phyloP scores from a whole-genome alignment of 306 rosid species.

The Quercus ilex region DNA sequence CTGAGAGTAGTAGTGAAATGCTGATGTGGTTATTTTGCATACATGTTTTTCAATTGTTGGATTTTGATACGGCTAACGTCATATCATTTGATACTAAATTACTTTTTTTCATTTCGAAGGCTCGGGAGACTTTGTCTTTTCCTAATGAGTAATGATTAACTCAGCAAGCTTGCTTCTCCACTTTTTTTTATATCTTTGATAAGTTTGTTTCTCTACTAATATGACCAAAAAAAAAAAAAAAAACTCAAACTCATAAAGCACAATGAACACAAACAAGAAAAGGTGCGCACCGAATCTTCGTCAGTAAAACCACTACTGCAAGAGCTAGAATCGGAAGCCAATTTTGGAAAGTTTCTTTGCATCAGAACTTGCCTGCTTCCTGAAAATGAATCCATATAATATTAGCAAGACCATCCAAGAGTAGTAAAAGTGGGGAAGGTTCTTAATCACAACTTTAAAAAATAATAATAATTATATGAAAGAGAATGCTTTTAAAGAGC shows the following conservation, averaged over 20 bases:
- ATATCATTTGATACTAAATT: too few species aligned
- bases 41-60: too few species aligned
- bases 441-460: neutral
- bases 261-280: conserved; percentile 17
- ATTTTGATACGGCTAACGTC: too few species aligned
- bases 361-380: conserved; percentile 47
- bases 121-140: too few species aligned
- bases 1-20: too few species aligned
- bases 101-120: too few species aligned
- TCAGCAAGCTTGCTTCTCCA: too few species aligned
- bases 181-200: too few species aligned
- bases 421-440: conserved; percentile 8
- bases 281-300: conserved; percentile 57
- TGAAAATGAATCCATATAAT: conserved; percentile 37
- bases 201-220: neutral
- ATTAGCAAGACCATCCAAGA: conserved; percentile 26
- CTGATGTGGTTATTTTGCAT: too few species aligned
- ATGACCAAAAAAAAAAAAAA: neutral
- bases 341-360: conserved; percentile 32
- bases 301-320: conserved; percentile 43
- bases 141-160: too few species aligned
- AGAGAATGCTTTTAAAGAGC: neutral
- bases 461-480: neutral
- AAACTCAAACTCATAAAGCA: neutral
- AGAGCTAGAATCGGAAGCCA: conserved; percentile 55